Evolutionary conservation across 2,329 filamentous ascomycete genomes (phyloP).

Genomic region (Penicillium decumbens): DNA sequence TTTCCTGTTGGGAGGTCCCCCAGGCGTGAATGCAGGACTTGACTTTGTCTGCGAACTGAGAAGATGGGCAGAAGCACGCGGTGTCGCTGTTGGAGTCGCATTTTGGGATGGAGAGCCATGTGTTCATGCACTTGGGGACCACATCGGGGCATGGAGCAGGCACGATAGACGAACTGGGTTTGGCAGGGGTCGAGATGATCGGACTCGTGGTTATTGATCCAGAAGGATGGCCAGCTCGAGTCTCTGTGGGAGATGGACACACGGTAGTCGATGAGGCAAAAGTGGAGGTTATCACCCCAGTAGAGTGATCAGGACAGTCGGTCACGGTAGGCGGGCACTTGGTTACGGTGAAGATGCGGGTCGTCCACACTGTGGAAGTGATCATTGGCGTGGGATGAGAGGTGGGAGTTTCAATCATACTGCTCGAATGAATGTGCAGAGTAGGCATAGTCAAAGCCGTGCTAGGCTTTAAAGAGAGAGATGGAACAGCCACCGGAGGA

Average conservation of each 20-base stretch:
- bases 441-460: not conserved
- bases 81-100: constrained; percentile 80
- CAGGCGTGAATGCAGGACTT: constrained; percentile 74
- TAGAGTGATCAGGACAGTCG: constrained; percentile 50
- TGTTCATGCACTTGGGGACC: constrained; percentile 83
- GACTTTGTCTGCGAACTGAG: constrained; percentile 68
- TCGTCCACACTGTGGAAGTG: constrained; percentile 31
- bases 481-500: not conserved
- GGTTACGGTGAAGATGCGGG: constrained; percentile 31
- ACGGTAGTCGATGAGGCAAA: constrained; percentile 55
- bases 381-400: constrained; percentile 5
- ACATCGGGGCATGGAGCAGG: constrained; percentile 55
- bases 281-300: constrained; percentile 49
- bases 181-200: not conserved
- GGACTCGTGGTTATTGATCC: not conserved
- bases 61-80: constrained; percentile 77
- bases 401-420: not conserved
- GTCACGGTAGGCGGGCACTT: constrained; percentile 33
- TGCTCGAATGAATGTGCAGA: not conserved
- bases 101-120: constrained; percentile 66
- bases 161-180: constrained; percentile 17
- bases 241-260: constrained; percentile 38
- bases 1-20: constrained; percentile 59
- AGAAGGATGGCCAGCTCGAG: not conserved
- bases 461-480: constrained; percentile 15